phyloP scores from a whole-genome alignment of 1,284 basidiomycete genomes.

The Malassezia vespertilionis region DNA sequence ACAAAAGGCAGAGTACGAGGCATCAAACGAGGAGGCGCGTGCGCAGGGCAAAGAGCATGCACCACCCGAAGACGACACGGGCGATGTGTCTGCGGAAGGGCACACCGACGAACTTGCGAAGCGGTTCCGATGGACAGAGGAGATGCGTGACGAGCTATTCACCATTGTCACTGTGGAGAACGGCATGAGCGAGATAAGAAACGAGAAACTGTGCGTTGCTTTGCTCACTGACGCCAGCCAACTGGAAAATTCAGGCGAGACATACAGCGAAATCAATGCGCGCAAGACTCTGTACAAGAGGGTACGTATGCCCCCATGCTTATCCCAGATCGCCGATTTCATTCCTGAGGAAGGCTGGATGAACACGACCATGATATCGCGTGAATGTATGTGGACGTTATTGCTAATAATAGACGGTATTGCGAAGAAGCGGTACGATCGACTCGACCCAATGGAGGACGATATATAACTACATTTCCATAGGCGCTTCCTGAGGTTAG shows the following conservation, averaged over 20 bases:
- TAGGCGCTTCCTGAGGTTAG: background rate
- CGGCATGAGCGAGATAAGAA: conserved; percentile 39
- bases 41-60: background rate
- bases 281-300: conserved; percentile 41
- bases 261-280: conserved; percentile 39
- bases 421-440: conserved; percentile 15
- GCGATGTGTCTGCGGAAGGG: background rate
- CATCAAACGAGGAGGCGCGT: conserved; percentile 15
- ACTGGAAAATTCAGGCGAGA: conserved; percentile 34
- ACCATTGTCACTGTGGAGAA: conserved; percentile 40
- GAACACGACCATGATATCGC: conserved; percentile 37
- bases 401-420: conserved; percentile 5
- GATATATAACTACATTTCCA: background rate
- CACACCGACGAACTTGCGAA: conserved; percentile 21
- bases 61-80: background rate
- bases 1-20: conserved; percentile 32
- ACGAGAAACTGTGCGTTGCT: conserved; percentile 31
- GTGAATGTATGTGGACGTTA: conserved; percentile 17
- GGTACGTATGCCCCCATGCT: conserved; percentile 3
- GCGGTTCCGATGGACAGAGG: conserved; percentile 40
- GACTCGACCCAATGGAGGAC: conserved; percentile 10
- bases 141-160: conserved; percentile 39
- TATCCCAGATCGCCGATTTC: conserved; percentile 25
- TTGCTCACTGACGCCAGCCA: conserved; percentile 10
- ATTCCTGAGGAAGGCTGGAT: conserved; percentile 40